Conservation (phyloP, 176 grass and related monocot genomes). For the Metroxylon sagu region DNA sequence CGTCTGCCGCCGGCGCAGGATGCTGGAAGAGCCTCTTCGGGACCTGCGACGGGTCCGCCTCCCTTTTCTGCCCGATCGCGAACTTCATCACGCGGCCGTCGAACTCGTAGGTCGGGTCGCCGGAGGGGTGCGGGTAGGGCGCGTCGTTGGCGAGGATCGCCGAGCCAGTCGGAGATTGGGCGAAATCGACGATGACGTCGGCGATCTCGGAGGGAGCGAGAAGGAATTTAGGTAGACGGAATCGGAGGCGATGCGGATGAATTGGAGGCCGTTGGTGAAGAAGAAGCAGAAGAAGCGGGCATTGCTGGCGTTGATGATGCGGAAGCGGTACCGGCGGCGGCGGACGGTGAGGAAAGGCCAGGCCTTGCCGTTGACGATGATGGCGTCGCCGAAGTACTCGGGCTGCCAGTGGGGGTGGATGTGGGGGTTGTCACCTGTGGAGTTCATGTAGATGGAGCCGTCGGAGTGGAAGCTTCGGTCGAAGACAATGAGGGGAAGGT, state of each 20-base stretch:
- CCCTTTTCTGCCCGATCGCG: no score
- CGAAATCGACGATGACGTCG: no score
- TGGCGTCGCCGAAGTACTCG: slow-evolving; percentile 8
- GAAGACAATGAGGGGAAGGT: neutral
- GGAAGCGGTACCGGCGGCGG: slow-evolving; percentile 9
- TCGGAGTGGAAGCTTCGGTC: neutral
- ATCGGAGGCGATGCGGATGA: slow-evolving; percentile 2
- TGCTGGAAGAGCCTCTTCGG: no score
- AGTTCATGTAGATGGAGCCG: slow-evolving; percentile 12
- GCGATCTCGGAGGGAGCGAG: neutral
- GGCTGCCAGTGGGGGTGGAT: slow-evolving; percentile 8
- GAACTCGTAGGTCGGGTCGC: no score
- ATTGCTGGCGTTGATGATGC: slow-evolving; percentile 14
- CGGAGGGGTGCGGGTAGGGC: no score
- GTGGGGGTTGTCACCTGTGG: neutral
- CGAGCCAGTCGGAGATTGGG: no score
- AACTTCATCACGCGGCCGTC: no score
- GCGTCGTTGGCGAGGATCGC: no score
- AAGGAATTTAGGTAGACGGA: neutral
- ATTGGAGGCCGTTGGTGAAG: slow-evolving; percentile 3
- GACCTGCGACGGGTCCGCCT: no score
- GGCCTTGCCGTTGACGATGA: slow-evolving; percentile 14
- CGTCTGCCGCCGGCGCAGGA: no score
- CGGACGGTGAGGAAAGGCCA: slow-evolving; percentile 8
- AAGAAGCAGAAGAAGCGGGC: slow-evolving; percentile 3